phyloP scores from a whole-genome alignment of 2,329 filamentous ascomycete genomes.

The Xylaria sp. region DNA sequence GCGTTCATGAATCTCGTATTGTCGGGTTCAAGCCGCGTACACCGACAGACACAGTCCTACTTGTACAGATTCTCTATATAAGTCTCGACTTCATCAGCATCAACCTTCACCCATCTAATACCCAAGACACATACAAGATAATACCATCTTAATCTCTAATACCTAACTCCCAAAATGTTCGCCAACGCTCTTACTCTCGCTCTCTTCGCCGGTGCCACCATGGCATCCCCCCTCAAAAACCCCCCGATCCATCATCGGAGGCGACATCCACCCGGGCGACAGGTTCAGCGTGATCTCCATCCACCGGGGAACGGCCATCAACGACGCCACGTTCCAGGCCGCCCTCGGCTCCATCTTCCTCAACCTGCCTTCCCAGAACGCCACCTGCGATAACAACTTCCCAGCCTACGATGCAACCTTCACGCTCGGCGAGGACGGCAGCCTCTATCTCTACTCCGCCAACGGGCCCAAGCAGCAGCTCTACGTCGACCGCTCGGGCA shows the following conservation, averaged over 20 bases:
- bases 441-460: slow-evolving; percentile 45
- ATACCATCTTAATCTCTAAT: neutral
- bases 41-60: too few relatives aligned
- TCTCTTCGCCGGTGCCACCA: slow-evolving; percentile 33
- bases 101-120: too few relatives aligned
- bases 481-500: slow-evolving; percentile 52
- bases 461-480: slow-evolving; percentile 43
- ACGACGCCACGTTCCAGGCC: slow-evolving; percentile 44
- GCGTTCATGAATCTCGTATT: too few relatives aligned
- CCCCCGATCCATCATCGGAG: slow-evolving; percentile 10
- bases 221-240: slow-evolving; percentile 11
- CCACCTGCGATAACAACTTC: slow-evolving; percentile 42
- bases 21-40: too few relatives aligned
- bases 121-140: neutral
- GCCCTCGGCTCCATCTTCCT: slow-evolving; percentile 40
- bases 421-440: slow-evolving; percentile 39
- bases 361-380: slow-evolving; percentile 40
- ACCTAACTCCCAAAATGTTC: slow-evolving; percentile 19
- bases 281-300: slow-evolving; percentile 47
- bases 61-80: too few relatives aligned
- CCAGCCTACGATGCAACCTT: slow-evolving; percentile 41
- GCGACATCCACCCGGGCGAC: slow-evolving; percentile 24
- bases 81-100: too few relatives aligned
- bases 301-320: slow-evolving; percentile 44
- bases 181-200: slow-evolving; percentile 51